Evolutionary conservation across 2,329 filamentous ascomycete species (phyloP).

Genomic region (Paramyrothecium roridum): DNA sequence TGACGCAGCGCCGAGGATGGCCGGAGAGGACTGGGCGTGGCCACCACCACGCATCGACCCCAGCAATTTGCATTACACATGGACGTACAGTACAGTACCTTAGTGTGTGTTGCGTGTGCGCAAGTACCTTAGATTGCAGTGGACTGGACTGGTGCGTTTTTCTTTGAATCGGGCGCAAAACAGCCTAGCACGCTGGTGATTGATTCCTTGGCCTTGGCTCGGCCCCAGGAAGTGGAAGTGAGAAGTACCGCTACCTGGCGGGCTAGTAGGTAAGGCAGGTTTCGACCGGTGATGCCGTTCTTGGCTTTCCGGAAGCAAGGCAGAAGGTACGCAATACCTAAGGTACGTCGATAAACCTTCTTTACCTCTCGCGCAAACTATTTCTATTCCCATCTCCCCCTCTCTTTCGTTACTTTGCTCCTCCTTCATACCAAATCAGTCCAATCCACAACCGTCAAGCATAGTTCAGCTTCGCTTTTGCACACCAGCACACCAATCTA

Average conservation of each 20-base stretch:
- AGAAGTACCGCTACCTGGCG: no score
- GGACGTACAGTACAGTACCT: no score
- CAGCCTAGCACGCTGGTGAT: not conserved
- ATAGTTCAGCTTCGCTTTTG: not conserved
- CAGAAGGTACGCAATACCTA: not conserved
- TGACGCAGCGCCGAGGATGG: constrained; percentile 27
- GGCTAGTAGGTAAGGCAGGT: not conserved
- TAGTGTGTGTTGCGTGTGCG: no score
- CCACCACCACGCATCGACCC: constrained; percentile 5
- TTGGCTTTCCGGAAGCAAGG: not conserved
- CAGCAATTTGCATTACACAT: not conserved
- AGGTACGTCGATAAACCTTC: not conserved
- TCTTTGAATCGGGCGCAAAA: not conserved
- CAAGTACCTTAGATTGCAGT: no score
- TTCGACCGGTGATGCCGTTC: not conserved
- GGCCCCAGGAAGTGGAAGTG: not conserved
- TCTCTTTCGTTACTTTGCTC: not conserved
- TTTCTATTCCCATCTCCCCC: not conserved
- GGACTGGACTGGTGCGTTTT: not conserved
- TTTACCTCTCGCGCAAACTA: not conserved
- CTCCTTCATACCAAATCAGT: not conserved
- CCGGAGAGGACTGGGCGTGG: constrained; percentile 8
- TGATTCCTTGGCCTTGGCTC: constrained; percentile 1
- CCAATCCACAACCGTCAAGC: not conserved
- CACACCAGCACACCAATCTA: constrained; percentile 1